Base-by-base conservation (phyloP, 2,329 filamentous ascomycete species). In the Pseudopyrenochaeta lycopersici region DNA sequence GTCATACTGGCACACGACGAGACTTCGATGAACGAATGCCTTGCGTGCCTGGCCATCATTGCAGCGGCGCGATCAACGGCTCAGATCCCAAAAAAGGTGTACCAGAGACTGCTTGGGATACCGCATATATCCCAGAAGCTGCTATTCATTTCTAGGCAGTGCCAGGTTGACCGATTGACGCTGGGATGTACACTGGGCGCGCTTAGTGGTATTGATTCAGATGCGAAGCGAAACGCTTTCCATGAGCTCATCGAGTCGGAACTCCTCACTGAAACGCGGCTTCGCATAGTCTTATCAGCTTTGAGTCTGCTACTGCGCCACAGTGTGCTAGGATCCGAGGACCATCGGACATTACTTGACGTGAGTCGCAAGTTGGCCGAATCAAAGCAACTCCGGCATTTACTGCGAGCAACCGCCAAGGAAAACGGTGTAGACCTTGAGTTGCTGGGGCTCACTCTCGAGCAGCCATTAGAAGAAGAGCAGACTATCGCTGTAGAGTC, bases 21-120 rank as follows among this genome's bases (percentile, higher is more conserved):
- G 38, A 88, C 92, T 55, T 96, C 90, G 0, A 76, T 89, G 1
- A 83, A 86, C 15, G 86, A 90, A 14, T 92, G 88, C 10, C 81
- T 97, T 1, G 87, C 91, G 11, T 96, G 91, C 68, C 78, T 98
- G 47, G 88, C 90, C 3, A 87, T 96, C 17, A 80, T 98, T 36
- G 90, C 91, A 1, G 90, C 96, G 70, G 89, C 92, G 74, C 88
- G 91, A 70, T 87, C 87, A 2, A 84, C 87, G 3, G 85, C 87
- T 56, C 85, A 85, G 57, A 82, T 96, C 52, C 89, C 91, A 1
- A 84, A 82, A 66, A 85, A 85, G 56, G 87, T 94, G 3, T 84
- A 88, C 27, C 91, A 87, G 71, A 85, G 85, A 9, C 75, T 95
- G 4, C 77, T 91, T 55, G 88, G 86, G 57, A 77, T 90, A 17